A percentile compares a stretch with the other conserved stretches of the same genome.
These are phyloP conservation scores for Penicillium atrosanguineum DNA, from an alignment of 495 filamentous ascomycete genomes.

Conservation along the genomic window DNA sequence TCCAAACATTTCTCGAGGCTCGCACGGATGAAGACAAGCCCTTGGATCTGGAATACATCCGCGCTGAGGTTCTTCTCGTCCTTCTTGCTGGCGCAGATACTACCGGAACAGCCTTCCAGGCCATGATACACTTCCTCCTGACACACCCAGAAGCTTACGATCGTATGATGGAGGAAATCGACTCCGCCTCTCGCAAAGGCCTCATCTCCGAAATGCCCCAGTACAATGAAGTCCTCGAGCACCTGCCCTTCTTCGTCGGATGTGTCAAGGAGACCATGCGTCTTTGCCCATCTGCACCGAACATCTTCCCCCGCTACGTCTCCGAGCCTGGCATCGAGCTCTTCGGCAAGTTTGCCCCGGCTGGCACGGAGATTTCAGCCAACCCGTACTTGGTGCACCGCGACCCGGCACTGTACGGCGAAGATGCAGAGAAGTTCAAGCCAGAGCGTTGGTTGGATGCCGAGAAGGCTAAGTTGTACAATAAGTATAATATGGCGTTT, in stretches of 20 bases:
- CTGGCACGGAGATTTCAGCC: conserved; percentile 55
- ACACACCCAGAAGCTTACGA: conserved; percentile 44
- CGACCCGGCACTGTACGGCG: conserved; percentile 49
- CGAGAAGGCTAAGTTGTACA: conserved; percentile 43
- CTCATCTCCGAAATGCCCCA: conserved; percentile 33
- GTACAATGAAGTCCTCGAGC: conserved; percentile 43
- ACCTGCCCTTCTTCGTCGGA: conserved; percentile 46
- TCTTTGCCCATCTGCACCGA: conserved; percentile 51
- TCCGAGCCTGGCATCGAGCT: conserved; percentile 52
- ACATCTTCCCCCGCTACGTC: conserved; percentile 46
- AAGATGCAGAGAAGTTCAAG: conserved; percentile 38
- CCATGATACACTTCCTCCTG: conserved; percentile 53
- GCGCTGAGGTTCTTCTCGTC: conserved; percentile 53
- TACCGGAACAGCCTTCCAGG: conserved; percentile 54
- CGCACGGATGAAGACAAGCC: conserved; percentile 45
- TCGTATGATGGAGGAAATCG: conserved; percentile 57
- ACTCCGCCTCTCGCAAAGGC: conserved; percentile 42
- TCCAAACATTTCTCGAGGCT: conserved; percentile 42
- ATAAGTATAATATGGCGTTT: conserved; percentile 53
- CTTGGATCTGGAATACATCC: conserved; percentile 48
- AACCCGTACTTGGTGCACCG: conserved; percentile 55
- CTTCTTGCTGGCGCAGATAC: conserved; percentile 66
- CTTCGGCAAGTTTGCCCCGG: conserved; percentile 52
- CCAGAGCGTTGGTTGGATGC: conserved; percentile 43
- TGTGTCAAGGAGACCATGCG: conserved; percentile 54